Evolutionary conservation across 2,329 filamentous ascomycete genomes (phyloP), one percentile per base, ranked within the genome.

Genomic region (Chaetothyriales sp.): DNA sequence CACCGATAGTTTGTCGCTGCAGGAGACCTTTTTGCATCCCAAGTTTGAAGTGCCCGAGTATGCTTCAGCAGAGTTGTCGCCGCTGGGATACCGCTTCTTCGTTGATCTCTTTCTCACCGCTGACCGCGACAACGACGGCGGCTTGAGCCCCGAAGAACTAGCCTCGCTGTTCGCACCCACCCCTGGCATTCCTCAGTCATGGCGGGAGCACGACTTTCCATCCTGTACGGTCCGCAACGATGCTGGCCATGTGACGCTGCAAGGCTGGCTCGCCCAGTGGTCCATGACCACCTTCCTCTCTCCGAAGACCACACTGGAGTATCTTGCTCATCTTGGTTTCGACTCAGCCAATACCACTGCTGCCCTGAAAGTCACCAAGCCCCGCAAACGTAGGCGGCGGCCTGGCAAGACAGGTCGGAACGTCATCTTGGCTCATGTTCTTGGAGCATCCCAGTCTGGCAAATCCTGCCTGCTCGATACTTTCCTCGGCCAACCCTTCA

Each of bases 241-340:
- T 67, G 87, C 86, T 7, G 92, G 92, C 0, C 80, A 96, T 64
- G 89, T 98, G 55, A 98, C 92, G 1, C 73, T 98, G 3, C 92
- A 98, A 66, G 92, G 92, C 1, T 98, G 92, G 92, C 78, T 98
- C 39, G 92, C 92, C 3, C 92, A 98, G 62, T 98, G 92, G 92
- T 95, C 89, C 65, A 98, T 98, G 92, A 98, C 92, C 0, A 98
- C 92, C 0, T 98, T 96, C 61, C 80, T 93, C 53, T 89, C 93
- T 51, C 90, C 92, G 10, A 93, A 92, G 64, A 95, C 87, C 0
- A 96, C 92, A 0, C 75, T 98, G 3, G 89, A 93, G 60, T 98
- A 98, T 65, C 79, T 98, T 2, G 92, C 92, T 2, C 95, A 95
- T 64, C 80, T 98, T 1, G 92, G 92, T 1, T 98, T 95, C 62